Evolutionary conservation across 495 filamentous ascomycete genomes (phyloP).

Genomic region (Thermothielavioides terrestris): DNA sequence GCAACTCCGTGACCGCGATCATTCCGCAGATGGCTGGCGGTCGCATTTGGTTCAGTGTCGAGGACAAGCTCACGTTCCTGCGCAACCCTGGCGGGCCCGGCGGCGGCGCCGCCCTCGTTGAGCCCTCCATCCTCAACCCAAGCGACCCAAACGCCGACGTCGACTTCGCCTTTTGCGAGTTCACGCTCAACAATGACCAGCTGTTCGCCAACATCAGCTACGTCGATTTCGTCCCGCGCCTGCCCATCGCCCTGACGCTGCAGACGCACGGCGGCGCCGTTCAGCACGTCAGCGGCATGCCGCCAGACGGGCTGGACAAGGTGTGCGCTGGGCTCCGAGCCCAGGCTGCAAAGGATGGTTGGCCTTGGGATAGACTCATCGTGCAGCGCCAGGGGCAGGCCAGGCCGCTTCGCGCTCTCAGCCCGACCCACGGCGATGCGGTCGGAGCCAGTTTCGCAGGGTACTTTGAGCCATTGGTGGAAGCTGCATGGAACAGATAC

Average conservation of each 20-base stretch:
- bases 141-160: slow-evolving; percentile 57
- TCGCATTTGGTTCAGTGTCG: slow-evolving; percentile 57
- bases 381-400: slow-evolving; percentile 41
- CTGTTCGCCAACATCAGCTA: slow-evolving; percentile 73
- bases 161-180: slow-evolving; percentile 66
- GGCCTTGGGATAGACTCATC: slow-evolving; percentile 61
- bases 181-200: slow-evolving; percentile 60
- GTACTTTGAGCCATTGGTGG: slow-evolving; percentile 59
- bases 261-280: slow-evolving; percentile 39
- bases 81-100: slow-evolving; percentile 51
- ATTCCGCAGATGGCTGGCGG: slow-evolving; percentile 64
- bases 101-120: slow-evolving; percentile 53
- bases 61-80: slow-evolving; percentile 54
- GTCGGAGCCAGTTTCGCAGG: slow-evolving; percentile 49
- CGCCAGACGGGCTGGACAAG: slow-evolving; percentile 48
- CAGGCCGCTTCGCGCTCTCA: slow-evolving; percentile 46
- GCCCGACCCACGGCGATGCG: slow-evolving; percentile 55
- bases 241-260: slow-evolving; percentile 60
- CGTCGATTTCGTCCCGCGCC: slow-evolving; percentile 60
- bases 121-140: slow-evolving; percentile 65
- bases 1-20: slow-evolving; percentile 48
- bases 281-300: slow-evolving; percentile 54
- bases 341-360: slow-evolving; percentile 48
- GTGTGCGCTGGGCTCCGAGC: slow-evolving; percentile 45
- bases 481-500: slow-evolving; percentile 47